phyloP scores from a whole-genome alignment of 2,329 filamentous ascomycete species.

The Aspergillus brasiliensis region DNA sequence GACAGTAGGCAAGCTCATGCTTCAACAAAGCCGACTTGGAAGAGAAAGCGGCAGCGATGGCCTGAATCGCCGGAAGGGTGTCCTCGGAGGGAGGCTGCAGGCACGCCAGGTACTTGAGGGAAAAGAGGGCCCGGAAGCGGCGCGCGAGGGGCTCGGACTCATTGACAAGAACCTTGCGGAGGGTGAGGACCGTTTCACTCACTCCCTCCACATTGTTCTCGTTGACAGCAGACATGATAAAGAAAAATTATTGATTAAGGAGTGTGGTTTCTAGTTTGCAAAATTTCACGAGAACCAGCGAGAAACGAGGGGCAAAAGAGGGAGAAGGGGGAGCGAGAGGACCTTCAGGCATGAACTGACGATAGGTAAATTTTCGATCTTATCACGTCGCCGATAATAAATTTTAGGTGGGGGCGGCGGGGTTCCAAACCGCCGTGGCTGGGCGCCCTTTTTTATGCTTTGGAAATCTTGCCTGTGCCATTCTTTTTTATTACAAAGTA shows the following conservation, averaged over 20 bases:
- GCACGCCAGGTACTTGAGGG: constrained; percentile 87
- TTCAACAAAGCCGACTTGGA: constrained; percentile 90
- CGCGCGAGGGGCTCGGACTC: constrained; percentile 81
- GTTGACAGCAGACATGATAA: constrained; percentile 37
- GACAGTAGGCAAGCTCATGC: constrained; percentile 95
- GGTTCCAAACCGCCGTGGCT: constrained; percentile 21
- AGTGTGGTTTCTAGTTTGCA: neutral
- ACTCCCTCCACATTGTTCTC: constrained; percentile 20
- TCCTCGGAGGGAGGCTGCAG: constrained; percentile 60
- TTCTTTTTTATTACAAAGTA: neutral
- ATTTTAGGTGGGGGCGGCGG: constrained; percentile 43
- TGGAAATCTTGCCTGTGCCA: constrained; percentile 11
- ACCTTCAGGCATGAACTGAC: neutral
- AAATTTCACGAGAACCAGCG: neutral
- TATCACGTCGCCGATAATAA: constrained; percentile 36
- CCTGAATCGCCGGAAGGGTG: constrained; percentile 66
- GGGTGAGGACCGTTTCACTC: constrained; percentile 40
- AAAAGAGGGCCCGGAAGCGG: constrained; percentile 96
- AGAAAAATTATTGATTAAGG: neutral
- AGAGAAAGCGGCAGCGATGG: constrained; percentile 83
- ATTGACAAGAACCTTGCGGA: constrained; percentile 73
- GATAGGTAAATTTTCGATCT: constrained; percentile 34
- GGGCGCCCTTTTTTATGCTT: constrained; percentile 20
- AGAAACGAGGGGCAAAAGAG: neutral
- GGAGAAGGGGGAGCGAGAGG: constrained; percentile 4